Evolutionary conservation across 106 monocot genomes (phyloP).

Genomic region (Acanthochlamys bracteata): DNA sequence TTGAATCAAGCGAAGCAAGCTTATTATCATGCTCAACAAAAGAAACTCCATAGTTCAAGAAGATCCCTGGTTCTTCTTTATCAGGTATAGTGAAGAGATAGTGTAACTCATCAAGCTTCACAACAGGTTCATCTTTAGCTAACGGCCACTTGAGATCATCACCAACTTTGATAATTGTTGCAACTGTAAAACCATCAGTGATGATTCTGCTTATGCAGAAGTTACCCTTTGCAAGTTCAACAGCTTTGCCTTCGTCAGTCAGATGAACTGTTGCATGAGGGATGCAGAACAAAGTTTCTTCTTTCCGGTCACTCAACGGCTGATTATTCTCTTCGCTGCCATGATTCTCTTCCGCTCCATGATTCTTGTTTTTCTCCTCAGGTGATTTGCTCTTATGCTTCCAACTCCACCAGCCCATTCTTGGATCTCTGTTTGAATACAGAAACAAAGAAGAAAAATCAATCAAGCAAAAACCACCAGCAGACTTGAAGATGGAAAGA

Average conservation of each 20-base stretch:
- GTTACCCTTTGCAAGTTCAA: conserved; percentile 58
- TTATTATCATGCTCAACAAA: conserved; percentile 14
- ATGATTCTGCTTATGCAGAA: conserved; percentile 32
- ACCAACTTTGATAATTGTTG: conserved; percentile 49
- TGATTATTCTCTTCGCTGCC: background rate
- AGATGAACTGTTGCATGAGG: conserved; percentile 53
- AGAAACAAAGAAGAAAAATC: too few relatives aligned
- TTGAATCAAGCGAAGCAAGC: conserved; percentile 33
- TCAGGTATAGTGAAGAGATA: conserved; percentile 77
- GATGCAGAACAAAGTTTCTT: conserved; percentile 42
- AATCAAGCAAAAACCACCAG: too few relatives aligned
- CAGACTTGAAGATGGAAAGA: too few relatives aligned
- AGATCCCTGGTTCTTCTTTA: conserved; percentile 23
- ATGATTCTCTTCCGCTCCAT: background rate
- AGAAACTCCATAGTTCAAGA: conserved; percentile 88
- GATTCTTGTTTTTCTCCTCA: too few relatives aligned
- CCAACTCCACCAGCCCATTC: too few relatives aligned
- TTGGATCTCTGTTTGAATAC: too few relatives aligned
- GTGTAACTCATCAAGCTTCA: conserved; percentile 60
- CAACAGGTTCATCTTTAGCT: conserved; percentile 79
- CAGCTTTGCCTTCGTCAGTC: conserved; percentile 19
- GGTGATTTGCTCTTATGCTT: too few relatives aligned
- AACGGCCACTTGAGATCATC: conserved; percentile 60
- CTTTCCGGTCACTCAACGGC: conserved; percentile 15
- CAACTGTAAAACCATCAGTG: conserved; percentile 32